phyloP scores from a whole-genome alignment of 441 rosid genomes.

The Dalechampia spathulata region DNA sequence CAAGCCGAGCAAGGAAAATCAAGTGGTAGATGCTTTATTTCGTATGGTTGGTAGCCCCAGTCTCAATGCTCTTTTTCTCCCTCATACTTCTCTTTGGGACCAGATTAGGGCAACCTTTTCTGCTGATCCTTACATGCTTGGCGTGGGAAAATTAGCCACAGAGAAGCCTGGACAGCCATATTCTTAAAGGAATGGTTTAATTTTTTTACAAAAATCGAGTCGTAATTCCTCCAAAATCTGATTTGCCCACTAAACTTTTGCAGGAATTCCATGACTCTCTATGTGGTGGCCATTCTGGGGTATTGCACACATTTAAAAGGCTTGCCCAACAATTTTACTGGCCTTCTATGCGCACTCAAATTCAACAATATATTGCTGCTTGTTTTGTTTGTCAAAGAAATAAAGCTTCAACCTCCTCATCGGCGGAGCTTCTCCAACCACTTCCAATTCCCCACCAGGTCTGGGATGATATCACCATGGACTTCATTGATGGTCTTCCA shows the following conservation, averaged over 20 bases:
- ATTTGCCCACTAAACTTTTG: no score
- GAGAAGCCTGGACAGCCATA: background rate
- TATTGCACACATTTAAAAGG: no score
- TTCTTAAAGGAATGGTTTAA: background rate
- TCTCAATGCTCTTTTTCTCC: background rate
- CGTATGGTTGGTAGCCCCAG: background rate
- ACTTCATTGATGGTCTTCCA: background rate
- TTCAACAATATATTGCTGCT: no score
- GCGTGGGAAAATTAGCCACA: background rate
- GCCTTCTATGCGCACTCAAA: no score
- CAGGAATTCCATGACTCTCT: no score
- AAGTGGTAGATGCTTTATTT: background rate
- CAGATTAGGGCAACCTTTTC: background rate
- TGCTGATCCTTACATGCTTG: no score
- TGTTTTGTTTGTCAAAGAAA: background rate
- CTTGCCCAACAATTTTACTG: no score
- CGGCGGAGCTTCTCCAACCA: background rate
- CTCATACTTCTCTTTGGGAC: background rate
- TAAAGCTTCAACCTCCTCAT: background rate
- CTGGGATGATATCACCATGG: conserved; percentile 1
- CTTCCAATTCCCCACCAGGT: background rate
- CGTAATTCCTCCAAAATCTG: background rate
- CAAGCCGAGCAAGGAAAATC: background rate
- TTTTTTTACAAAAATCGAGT: background rate
- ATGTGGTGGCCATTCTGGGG: no score